Evolutionary conservation across 2,329 filamentous ascomycete species (phyloP).

Genomic region (Didymella lethalis): DNA sequence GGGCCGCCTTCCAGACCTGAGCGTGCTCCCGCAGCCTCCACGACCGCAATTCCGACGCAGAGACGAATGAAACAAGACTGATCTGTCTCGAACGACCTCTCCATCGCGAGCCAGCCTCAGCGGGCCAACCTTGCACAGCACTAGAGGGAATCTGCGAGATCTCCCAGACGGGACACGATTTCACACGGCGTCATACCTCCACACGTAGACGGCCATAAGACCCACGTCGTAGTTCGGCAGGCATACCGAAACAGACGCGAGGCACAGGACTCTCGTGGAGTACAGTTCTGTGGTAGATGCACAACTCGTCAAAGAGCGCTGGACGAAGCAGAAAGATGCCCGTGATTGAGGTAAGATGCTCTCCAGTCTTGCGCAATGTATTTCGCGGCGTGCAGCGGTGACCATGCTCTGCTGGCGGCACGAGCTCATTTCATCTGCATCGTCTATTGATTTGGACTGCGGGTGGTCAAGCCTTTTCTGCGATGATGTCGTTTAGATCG

Average conservation of each 20-base stretch:
- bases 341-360: constrained; percentile 46
- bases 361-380: constrained; percentile 9
- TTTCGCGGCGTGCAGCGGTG: neutral
- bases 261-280: constrained; percentile 13
- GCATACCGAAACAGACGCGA: constrained; percentile 12
- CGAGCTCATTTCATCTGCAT: constrained; percentile 23
- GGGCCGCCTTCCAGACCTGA: neutral
- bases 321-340: constrained; percentile 40
- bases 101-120: constrained; percentile 12
- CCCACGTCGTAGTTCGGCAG: constrained; percentile 29
- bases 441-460: constrained; percentile 20
- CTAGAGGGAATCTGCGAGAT: constrained; percentile 32
- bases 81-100: constrained; percentile 9
- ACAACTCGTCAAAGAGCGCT: constrained; percentile 24
- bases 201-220: constrained; percentile 21
- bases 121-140: constrained; percentile 30
- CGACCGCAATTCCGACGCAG: constrained; percentile 5
- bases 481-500: constrained; percentile 38
- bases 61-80: constrained; percentile 3
- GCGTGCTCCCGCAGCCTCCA: constrained; percentile 2
- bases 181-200: constrained; percentile 38
- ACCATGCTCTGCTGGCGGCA: constrained; percentile 9
- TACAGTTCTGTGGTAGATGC: constrained; percentile 22
- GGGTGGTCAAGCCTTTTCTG: constrained; percentile 16
- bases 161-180: constrained; percentile 33